phyloP scores from a whole-genome alignment of 2,329 filamentous ascomycete species.

The Colletotrichum spaethianum region DNA sequence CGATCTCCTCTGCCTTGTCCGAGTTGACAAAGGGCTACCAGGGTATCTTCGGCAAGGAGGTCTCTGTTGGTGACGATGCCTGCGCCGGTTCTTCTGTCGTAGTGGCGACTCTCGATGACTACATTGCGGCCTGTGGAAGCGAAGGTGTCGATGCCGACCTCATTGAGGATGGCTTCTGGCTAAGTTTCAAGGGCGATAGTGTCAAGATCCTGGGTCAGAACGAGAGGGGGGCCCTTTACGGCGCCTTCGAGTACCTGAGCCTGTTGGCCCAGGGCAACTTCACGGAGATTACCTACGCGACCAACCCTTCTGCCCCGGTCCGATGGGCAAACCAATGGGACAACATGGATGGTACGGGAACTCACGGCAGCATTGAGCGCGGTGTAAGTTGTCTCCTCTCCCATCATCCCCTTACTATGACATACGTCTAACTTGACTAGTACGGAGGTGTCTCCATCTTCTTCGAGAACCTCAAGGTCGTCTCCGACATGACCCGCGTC shows the following conservation, averaged over 20 bases:
- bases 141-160: slow-evolving; percentile 55
- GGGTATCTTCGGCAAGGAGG: slow-evolving; percentile 67
- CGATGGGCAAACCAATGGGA: slow-evolving; percentile 84
- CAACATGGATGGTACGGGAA: slow-evolving; percentile 67
- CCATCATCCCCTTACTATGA: background rate
- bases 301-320: slow-evolving; percentile 72
- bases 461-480: slow-evolving; percentile 70
- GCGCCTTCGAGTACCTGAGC: slow-evolving; percentile 78
- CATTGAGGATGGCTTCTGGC: slow-evolving; percentile 73
- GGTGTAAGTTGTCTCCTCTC: slow-evolving; percentile 52
- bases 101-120: slow-evolving; percentile 45
- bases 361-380: slow-evolving; percentile 71
- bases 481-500: slow-evolving; percentile 72
- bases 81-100: slow-evolving; percentile 38
- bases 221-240: slow-evolving; percentile 77
- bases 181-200: slow-evolving; percentile 61
- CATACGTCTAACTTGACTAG: slow-evolving; percentile 13
- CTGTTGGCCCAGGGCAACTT: slow-evolving; percentile 73
- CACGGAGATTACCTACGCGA: slow-evolving; percentile 54
- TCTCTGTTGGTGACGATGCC: slow-evolving; percentile 49
- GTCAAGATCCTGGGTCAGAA: slow-evolving; percentile 76
- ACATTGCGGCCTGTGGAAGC: slow-evolving; percentile 57
- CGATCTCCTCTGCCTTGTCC: slow-evolving; percentile 71
- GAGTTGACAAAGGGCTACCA: slow-evolving; percentile 72
- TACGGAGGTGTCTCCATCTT: slow-evolving; percentile 79